Conservation (phyloP, 2,329 filamentous ascomycete genomes). For the Simplicillium aogashimaense region DNA sequence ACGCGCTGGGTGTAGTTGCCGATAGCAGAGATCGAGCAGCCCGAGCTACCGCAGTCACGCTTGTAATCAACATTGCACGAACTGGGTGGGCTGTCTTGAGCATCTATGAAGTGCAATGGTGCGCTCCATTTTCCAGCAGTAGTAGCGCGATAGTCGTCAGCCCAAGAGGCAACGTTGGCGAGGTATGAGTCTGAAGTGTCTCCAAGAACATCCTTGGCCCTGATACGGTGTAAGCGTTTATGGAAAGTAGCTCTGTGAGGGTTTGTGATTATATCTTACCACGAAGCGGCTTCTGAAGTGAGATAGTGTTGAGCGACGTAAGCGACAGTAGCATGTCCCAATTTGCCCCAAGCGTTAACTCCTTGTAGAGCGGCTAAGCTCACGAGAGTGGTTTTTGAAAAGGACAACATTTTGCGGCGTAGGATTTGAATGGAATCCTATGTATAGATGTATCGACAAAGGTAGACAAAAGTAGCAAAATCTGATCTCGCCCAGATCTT, state of each 20-base stretch:
- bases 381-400: constrained; percentile 6
- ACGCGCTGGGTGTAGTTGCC: constrained; percentile 17
- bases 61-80: constrained; percentile 30
- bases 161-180: constrained; percentile 30
- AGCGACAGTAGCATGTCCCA: constrained; percentile 44
- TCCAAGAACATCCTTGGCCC: constrained; percentile 21
- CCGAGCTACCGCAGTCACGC: constrained; percentile 16
- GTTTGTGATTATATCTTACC: constrained; percentile 2
- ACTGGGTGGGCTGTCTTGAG: constrained; percentile 23
- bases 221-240: constrained; percentile 6
- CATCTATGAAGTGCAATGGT: constrained; percentile 42
- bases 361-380: constrained; percentile 8
- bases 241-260: no score
- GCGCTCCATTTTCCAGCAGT: constrained; percentile 33
- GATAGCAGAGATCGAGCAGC: constrained; percentile 16
- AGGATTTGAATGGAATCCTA: neutral
- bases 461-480: neutral
- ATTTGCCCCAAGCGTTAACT: constrained; percentile 26
- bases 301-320: constrained; percentile 42
- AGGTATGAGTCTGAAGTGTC: constrained; percentile 35
- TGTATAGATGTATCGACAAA: no score
- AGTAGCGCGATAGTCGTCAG: constrained; percentile 37
- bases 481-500: constrained; percentile 1
- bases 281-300: constrained; percentile 21
- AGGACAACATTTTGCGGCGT: neutral